These are phyloP conservation scores for Herpetospermum pedunculosum DNA, from an alignment of 306 rosid species.

Conservation along the genomic window DNA sequence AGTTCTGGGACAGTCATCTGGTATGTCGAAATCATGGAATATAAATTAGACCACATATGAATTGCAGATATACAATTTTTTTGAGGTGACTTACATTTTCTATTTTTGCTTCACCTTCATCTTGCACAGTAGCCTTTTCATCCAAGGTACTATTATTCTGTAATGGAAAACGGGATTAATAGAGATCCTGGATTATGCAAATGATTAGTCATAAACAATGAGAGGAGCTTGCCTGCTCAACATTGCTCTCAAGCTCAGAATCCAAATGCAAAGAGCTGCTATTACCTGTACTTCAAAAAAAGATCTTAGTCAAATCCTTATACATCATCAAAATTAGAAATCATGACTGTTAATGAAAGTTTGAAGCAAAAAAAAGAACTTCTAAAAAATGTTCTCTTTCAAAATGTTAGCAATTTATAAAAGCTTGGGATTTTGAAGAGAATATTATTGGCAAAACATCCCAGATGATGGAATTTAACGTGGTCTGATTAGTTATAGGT, in stretches of 20 bases:
- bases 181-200: constrained; percentile 20
- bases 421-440: not conserved
- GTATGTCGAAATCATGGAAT: constrained; percentile 16
- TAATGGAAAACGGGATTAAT: constrained; percentile 20
- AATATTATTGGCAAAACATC: not conserved
- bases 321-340: not conserved
- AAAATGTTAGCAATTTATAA: not conserved
- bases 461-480: not conserved
- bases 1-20: constrained; percentile 86
- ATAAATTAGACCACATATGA: not conserved
- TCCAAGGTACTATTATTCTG: constrained; percentile 47
- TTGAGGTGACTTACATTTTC: constrained; percentile 36
- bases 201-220: not conserved
- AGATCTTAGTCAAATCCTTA: not conserved
- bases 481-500: not conserved
- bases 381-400: no score
- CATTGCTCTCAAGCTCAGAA: constrained; percentile 40
- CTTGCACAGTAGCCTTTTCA: constrained; percentile 24
- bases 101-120: constrained; percentile 36
- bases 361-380: no score
- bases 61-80: not conserved
- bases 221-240: constrained; percentile 47
- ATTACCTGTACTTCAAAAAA: constrained; percentile 39
- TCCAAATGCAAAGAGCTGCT: constrained; percentile 30
- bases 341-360: no score